Conservation (phyloP, 2,329 filamentous ascomycete genomes). For the Fonsecaea nubica region DNA sequence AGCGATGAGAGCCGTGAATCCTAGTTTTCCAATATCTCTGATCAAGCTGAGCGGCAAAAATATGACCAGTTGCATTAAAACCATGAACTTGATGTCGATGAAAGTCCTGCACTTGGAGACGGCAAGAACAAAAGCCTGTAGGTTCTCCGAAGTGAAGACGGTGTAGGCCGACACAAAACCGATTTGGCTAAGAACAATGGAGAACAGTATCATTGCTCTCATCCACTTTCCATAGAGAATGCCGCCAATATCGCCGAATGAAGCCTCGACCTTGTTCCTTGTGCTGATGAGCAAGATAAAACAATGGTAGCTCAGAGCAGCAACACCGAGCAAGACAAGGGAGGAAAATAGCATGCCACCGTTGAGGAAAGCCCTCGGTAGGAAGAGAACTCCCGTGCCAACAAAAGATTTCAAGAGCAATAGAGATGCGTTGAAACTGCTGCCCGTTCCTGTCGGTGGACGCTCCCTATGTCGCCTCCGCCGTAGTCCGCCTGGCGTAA, state of each 20-base stretch:
- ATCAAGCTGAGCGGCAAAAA: constrained; percentile 94
- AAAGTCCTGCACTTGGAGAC: constrained; percentile 85
- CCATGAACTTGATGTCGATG: constrained; percentile 87
- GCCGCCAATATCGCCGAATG: constrained; percentile 95
- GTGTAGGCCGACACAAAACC: constrained; percentile 96
- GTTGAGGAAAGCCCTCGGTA: constrained; percentile 91
- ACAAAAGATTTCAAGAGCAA: constrained; percentile 97
- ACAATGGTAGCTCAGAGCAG: constrained; percentile 91
- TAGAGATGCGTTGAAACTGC: constrained; percentile 77
- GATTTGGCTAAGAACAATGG: constrained; percentile 93
- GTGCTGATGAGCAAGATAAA: constrained; percentile 92
- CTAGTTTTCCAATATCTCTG: constrained; percentile 95
- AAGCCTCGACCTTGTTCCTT: constrained; percentile 84
- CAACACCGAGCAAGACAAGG: constrained; percentile 83
- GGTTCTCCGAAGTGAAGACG: constrained; percentile 93
- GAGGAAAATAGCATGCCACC: constrained; percentile 98
- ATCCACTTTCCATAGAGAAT: constrained; percentile 90
- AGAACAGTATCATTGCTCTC: constrained; percentile 83
- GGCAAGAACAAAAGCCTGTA: constrained; percentile 92
- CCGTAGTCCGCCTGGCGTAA: constrained; percentile 71
- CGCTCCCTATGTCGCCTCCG: constrained; percentile 79
- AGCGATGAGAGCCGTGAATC: constrained; percentile 89
- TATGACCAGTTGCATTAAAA: constrained; percentile 92
- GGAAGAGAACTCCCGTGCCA: constrained; percentile 90
- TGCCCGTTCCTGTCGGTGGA: constrained; percentile 75